Conservation (phyloP, 495 filamentous ascomycete species). For the Annulohypoxylon nitens region DNA sequence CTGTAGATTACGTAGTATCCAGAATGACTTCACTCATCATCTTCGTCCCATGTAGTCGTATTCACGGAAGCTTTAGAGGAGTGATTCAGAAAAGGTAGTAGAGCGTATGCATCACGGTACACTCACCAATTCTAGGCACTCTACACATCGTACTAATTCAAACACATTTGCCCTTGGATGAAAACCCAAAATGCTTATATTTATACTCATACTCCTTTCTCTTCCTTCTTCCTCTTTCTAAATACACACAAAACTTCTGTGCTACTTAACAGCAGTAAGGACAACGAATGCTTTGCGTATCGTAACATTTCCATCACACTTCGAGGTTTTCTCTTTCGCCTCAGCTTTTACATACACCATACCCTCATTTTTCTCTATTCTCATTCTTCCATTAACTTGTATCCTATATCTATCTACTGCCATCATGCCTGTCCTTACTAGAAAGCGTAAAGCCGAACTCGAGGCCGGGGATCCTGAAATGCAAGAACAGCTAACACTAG, state of each 20-base stretch:
- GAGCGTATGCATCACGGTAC: not conserved
- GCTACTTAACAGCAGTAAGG: not conserved
- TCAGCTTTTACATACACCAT: not conserved
- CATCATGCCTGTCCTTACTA: constrained; percentile 37
- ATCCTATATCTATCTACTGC: not conserved
- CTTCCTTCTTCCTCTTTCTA: not conserved
- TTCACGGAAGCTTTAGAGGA: not conserved
- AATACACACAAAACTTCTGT: constrained; percentile 1
- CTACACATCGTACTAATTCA: not conserved
- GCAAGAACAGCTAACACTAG: not conserved
- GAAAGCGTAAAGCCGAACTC: constrained; percentile 39
- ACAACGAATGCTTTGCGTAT: not conserved
- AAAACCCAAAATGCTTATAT: not conserved
- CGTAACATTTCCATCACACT: not conserved
- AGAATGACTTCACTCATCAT: not conserved
- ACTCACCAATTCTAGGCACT: not conserved
- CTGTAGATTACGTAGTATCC: too few species aligned
- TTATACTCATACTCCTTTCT: not conserved
- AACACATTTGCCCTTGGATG: not conserved
- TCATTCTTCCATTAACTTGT: not conserved
- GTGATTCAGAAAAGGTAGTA: not conserved
- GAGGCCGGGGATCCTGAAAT: constrained; percentile 15
- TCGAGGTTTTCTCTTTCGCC: not conserved
- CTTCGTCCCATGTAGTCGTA: not conserved
- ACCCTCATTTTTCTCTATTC: not conserved